A percentile compares a stretch with the other conserved stretches of the same genome.
Evolutionary conservation across 2,329 filamentous ascomycete genomes (phyloP).

Genomic region (Paecilomyces dactylethromorphus): DNA sequence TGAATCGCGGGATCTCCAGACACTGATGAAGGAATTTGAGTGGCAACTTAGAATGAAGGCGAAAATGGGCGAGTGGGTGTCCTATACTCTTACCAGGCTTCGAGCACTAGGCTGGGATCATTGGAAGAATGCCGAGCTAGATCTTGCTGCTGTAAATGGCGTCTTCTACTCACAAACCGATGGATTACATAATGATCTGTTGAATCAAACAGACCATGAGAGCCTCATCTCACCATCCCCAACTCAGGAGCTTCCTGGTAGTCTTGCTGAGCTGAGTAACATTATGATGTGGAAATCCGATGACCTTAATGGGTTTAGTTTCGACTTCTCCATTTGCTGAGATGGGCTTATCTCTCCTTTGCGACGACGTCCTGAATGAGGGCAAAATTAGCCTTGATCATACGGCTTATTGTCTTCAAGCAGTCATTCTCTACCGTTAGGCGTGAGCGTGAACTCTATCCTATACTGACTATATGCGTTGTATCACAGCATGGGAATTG

Average conservation of each 20-base stretch:
- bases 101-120: slow-evolving; percentile 5
- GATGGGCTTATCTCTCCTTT: too few relatives aligned
- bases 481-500: too few relatives aligned
- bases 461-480: too few relatives aligned
- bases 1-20: slow-evolving; percentile 3
- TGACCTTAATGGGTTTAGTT: background rate
- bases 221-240: background rate
- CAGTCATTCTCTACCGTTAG: too few relatives aligned
- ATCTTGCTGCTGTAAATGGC: background rate
- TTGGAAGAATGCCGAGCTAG: slow-evolving; percentile 2
- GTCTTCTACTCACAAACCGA: background rate
- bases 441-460: too few relatives aligned
- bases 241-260: background rate
- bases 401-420: too few relatives aligned
- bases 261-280: slow-evolving; percentile 1
- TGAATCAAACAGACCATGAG: background rate
- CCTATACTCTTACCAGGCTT: slow-evolving; percentile 4
- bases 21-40: slow-evolving; percentile 5
- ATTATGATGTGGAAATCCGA: slow-evolving; percentile 1
- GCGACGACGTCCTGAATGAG: too few relatives aligned
- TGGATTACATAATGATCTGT: background rate
- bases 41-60: slow-evolving; percentile 5
- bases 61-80: slow-evolving; percentile 5
- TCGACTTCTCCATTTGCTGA: too few relatives aligned
- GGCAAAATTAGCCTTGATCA: too few relatives aligned